Base-by-base conservation (phyloP, 2,329 filamentous ascomycete species). In the Fusarium neocosmosporiellum region DNA sequence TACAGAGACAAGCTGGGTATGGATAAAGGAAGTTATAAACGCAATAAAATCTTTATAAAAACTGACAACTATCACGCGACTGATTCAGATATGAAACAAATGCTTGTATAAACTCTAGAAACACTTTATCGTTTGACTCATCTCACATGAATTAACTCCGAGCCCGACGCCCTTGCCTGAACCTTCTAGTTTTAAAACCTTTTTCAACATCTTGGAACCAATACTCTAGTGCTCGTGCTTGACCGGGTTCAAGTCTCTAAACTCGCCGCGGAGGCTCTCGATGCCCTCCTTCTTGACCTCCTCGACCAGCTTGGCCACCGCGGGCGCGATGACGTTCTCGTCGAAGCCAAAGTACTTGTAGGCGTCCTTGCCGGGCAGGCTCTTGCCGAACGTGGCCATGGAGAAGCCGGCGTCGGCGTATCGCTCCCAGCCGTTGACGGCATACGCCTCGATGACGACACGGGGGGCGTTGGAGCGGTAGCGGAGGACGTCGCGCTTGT, bases 371-470 rank as follows among this genome's bases (percentile, higher is more conserved):
- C 88, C 86, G 0, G 88, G 88, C 50, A 90, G 76, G 18, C 84
- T 87, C 75, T 90, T 87, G 0, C 88, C 88, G 70, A 90, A 91
- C 0, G 82, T 81, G 50, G 83, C 83, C 84, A 90, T 86, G 55
- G 83, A 86, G 66, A 84, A 84, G 1, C 86, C 87, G 1, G 88
- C 89, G 77, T 90, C 86, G 0, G 88, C 88, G 73, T 90, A 91
- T 22, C 88, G 79, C 80, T 90, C 89, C 88, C 89, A 91, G 1
- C 88, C 88, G 66, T 87, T 87, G 2, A 85, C 82, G 2, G 86
- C 84, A 75, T 89, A 91, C 1, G 89, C 87, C 79, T 92, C 90
- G 48, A 92, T 88, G 6, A 90, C 87, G 18, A 92, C 86, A 1
- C 83, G 80, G 0, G 87, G 86, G 2, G 84, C 81, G 48, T 83